A percentile compares a stretch with the other conserved stretches of the same genome.
Evolutionary conservation across 2,329 filamentous ascomycete species (phyloP).

Genomic region (Talaromyces islandicus): DNA sequence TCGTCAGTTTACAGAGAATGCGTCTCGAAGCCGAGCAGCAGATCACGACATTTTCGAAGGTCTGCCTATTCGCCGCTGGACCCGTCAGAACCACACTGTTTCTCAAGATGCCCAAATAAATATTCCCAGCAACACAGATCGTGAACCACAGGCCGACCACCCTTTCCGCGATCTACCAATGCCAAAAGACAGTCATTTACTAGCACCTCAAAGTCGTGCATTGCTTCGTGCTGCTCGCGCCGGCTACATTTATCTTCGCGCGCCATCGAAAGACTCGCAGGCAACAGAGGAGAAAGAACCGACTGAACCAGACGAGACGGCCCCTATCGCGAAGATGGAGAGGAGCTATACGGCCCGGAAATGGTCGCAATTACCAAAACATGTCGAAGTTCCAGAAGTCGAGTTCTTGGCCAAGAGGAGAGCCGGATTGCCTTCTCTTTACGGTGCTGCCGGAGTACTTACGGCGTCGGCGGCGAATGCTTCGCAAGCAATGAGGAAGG

Average conservation of each 20-base stretch:
- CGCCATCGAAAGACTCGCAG: conserved; percentile 23
- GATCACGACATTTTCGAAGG: conserved; percentile 66
- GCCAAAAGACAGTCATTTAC: conserved; percentile 76
- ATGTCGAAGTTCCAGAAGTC: conserved; percentile 53
- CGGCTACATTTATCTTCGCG: conserved; percentile 68
- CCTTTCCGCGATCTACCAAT: conserved; percentile 69
- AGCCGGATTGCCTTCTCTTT: conserved; percentile 52
- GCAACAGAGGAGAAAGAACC: conserved; percentile 30
- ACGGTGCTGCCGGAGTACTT: conserved; percentile 31
- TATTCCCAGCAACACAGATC: conserved; percentile 34
- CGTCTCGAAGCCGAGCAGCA: conserved; percentile 42
- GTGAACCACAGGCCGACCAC: conserved; percentile 15
- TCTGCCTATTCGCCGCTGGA: conserved; percentile 86
- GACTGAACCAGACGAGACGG: conserved; percentile 29
- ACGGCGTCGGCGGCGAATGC: conserved; percentile 14
- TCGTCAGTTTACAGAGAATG: conserved; percentile 50
- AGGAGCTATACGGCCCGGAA: conserved; percentile 52
- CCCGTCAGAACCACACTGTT: conserved; percentile 63
- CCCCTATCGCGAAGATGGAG: conserved; percentile 24
- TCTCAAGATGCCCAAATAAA: conserved; percentile 62
- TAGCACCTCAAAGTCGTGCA: conserved; percentile 74
- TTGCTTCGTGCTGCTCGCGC: conserved; percentile 75
- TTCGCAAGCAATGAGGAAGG: conserved; percentile 61
- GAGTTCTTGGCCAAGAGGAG: conserved; percentile 59
- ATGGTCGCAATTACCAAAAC: conserved; percentile 52